Evolutionary conservation across 306 rosid genomes (phyloP), one percentile per base, ranked within the genome.

Genomic region (Lathyrus aphaca): DNA sequence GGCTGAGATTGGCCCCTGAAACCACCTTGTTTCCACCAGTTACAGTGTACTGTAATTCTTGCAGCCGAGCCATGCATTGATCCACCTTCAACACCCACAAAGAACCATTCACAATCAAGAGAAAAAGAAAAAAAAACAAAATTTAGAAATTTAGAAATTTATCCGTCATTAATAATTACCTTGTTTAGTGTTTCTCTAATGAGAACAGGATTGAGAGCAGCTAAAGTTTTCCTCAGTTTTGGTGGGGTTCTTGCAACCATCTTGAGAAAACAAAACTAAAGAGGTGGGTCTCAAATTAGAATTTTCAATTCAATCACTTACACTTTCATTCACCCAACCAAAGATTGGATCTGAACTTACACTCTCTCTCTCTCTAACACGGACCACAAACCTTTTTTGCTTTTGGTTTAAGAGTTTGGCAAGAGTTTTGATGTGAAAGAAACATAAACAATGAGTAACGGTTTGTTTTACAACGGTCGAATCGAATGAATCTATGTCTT

Each of bases 191-290:
- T 94, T 79, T 94, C 99, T 73, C 90, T 85, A 40, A 94, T 82
- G 9, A 85, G 87, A 80, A 77, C 67, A 39, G 97, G 97, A 55
- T 87, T 80, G 25, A 94, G 91, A 59, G 91, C 71, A 8, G 98
- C 95, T 50, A 82, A 77, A 79, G 82, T 77, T 69, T 71, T 88
- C 83, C 44, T 91, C 51, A 82, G 88, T 74, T 87, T 88, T 40
- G 83, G 91, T 85, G 99, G 97, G 81, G 88, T 87, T 91, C 91
- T 94, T 0, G 99, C 97, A 32, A 94, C 97, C 99, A 94, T 94
- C 76, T 80, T 83, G 9, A 60, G 71, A 48, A 79, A 78, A 51
- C 19, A 42, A 9, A 29, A 30, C 32, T 7, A 35, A 35, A 5
- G 25, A 58, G 9, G 80, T 89, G 87, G 86, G 82, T 79, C 82